Percentiles rank a stretch among this genome's conserved stretches.
Evolutionary conservation across 257 asterid species (phyloP).

Genomic region (Solanum chiquidenum): DNA sequence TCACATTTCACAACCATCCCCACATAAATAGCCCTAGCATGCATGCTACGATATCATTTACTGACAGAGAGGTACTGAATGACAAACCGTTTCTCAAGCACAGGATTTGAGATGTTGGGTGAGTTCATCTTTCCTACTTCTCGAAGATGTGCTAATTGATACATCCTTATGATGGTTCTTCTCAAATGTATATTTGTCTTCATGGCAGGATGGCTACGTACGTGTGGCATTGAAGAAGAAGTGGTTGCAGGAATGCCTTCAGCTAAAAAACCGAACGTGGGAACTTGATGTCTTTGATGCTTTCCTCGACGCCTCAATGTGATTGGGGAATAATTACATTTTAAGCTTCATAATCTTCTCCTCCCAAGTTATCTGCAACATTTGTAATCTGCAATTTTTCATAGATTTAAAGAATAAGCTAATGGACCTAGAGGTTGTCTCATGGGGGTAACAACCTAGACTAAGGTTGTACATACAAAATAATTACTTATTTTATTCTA

Average conservation of each 20-base stretch:
- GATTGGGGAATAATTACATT: not conserved
- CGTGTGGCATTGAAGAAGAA: conserved; percentile 81
- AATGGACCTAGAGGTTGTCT: too few relatives aligned
- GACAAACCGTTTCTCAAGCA: not conserved
- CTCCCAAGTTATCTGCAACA: not conserved
- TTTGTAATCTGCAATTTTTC: not conserved
- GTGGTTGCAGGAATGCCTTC: conserved; percentile 81
- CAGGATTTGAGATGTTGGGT: conserved; percentile 61
- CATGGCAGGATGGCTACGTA: conserved; percentile 77
- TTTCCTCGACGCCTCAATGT: conserved; percentile 35
- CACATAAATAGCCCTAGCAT: too few relatives aligned
- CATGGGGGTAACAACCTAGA: too few relatives aligned
- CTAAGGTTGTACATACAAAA: too few relatives aligned
- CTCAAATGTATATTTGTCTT: not conserved
- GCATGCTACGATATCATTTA: too few relatives aligned
- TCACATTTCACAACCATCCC: too few relatives aligned
- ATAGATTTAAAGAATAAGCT: too few relatives aligned
- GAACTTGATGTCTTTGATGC: conserved; percentile 12
- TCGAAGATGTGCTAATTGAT: not conserved
- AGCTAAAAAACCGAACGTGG: conserved; percentile 30
- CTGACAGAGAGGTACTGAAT: too few relatives aligned
- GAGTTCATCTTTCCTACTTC: not conserved
- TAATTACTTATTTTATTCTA: too few relatives aligned
- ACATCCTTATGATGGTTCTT: not conserved
- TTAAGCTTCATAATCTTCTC: not conserved